Conservation (phyloP, 495 filamentous ascomycete genomes). For the Penicillium daleae region DNA sequence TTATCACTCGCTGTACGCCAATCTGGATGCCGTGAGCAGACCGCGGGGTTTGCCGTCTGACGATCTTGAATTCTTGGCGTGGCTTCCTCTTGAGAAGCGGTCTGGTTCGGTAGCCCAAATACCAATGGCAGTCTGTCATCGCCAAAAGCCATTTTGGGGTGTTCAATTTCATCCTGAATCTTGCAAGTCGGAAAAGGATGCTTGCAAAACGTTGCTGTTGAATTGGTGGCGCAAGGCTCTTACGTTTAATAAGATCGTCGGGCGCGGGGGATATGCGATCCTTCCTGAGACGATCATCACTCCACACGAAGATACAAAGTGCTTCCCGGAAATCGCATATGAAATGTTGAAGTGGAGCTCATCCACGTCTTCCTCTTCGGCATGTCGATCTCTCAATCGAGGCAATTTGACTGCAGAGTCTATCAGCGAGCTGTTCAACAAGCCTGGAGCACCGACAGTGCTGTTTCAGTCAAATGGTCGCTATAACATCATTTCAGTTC, state of each 20-base stretch:
- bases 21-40: constrained; percentile 35
- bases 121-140: constrained; percentile 77
- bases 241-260: constrained; percentile 41
- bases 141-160: constrained; percentile 78
- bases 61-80: constrained; percentile 43
- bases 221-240: constrained; percentile 72
- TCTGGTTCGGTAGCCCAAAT: constrained; percentile 43
- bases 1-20: constrained; percentile 84
- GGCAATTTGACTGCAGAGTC: constrained; percentile 33
- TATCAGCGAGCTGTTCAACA: constrained; percentile 43
- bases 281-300: constrained; percentile 33
- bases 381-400: constrained; percentile 31
- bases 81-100: constrained; percentile 34
- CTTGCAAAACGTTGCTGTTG: constrained; percentile 65
- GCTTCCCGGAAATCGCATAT: constrained; percentile 37
- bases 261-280: constrained; percentile 34
- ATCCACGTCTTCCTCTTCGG: constrained; percentile 34
- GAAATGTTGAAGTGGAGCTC: constrained; percentile 44
- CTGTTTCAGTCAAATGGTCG: constrained; percentile 50
- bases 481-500: constrained; percentile 47
- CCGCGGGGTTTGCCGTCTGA: not conserved
- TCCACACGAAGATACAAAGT: constrained; percentile 22
- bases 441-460: constrained; percentile 41
- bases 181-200: constrained; percentile 74
- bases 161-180: constrained; percentile 96